A percentile compares a stretch with the other conserved stretches of the same genome.
Conservation (phyloP, 768 basidiomycete species). For the Leucocoprinus sp. region DNA sequence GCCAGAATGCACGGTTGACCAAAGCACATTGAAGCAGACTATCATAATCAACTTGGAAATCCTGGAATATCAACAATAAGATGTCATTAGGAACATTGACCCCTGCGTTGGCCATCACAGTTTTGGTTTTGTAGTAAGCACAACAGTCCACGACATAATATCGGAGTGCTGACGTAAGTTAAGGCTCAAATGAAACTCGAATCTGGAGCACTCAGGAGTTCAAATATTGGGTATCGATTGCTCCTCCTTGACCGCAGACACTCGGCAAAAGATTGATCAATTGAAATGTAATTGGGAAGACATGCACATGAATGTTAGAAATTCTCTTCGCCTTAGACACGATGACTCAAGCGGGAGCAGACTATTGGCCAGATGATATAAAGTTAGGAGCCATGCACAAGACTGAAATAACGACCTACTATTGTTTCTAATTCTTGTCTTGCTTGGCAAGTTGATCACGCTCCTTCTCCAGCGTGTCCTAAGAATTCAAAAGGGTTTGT, state of each 20-base stretch:
- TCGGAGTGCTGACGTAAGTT: conserved; percentile 6
- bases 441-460: conserved; percentile 18
- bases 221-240: not conserved
- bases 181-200: not conserved
- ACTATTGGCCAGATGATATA: not conserved
- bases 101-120: conserved; percentile 1
- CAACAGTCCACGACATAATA: not conserved
- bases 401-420: not conserved
- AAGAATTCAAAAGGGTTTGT: not conserved
- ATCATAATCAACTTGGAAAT: conserved; percentile 25
- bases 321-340: not conserved
- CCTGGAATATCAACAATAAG: conserved; percentile 25
- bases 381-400: not conserved
- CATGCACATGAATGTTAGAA: not conserved
- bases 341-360: not conserved
- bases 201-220: not conserved
- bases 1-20: conserved; percentile 38
- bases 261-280: too few relatives aligned
- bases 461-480: conserved; percentile 22
- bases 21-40: conserved; percentile 34
- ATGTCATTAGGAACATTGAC: conserved; percentile 25
- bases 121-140: not conserved
- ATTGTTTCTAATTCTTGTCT: not conserved
- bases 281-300: too few relatives aligned
- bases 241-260: too few relatives aligned